Evolutionary conservation across 2,329 filamentous ascomycete genomes (phyloP), one percentile per base, ranked within the genome.

Genomic region (Colletotrichum shisoi): DNA sequence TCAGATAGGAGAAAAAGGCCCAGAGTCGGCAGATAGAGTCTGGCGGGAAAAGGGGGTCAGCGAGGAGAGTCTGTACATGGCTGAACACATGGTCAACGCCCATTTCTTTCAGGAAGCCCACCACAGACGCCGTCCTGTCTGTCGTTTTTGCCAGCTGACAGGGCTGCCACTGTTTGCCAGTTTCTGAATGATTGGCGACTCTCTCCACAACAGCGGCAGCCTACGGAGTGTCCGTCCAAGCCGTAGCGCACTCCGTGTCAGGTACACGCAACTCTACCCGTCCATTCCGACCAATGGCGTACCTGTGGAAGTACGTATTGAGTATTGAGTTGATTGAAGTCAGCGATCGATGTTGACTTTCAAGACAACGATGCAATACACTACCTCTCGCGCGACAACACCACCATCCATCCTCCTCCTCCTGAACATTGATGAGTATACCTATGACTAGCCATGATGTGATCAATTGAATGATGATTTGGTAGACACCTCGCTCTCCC

Each of bases 141-240:
- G 37, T 19, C 42, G n/a, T 54, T 45, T 53, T 39, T 51, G n/a
- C 31, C 49, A 52, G 31, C 11, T 66, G 63, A 48, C 49, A 60
- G 7, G 27, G 57, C 44, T 39, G 44, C 7, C 31, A 46, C 31
- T 58, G 27, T n/a, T 45, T 58, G 52, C 40, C 51, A 66, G 40
- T 49, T 49, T 59, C 45, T 45, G 62, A 44, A 42, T 21, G 62
- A 49, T 51, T 56, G 24, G 53, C 54, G 54, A 63, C 62, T 40
- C 46, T 63, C 44, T 51, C 51, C 51, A 56, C 60, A 27, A 9
- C 13, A 15, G 42, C 51, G n/a, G 57, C 39, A 51, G 15, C 46
- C 49, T 7, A 45, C 51, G 44, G 58, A 27, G 37, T n/a, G 49
- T 56, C 63, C 49, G 51, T 57, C 49, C 13, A 40, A 12, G 24